phyloP scores from a whole-genome alignment of 176 grass and related monocot genomes.

The Eleusine coracana region DNA sequence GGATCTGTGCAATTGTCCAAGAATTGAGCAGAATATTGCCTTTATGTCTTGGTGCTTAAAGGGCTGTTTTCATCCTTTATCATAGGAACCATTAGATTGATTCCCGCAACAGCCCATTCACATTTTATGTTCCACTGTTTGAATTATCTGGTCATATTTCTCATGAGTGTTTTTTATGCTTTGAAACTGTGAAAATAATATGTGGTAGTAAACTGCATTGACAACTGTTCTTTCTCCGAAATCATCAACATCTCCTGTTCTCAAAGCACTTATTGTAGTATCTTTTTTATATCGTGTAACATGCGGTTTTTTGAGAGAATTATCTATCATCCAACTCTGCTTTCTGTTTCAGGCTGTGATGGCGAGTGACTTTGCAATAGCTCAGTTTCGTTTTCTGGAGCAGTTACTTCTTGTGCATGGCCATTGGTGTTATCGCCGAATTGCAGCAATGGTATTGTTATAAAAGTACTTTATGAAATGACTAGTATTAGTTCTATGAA shows the following conservation, averaged over 20 bases:
- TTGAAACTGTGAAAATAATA: conserved; percentile 9
- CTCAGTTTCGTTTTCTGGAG: conserved; percentile 87
- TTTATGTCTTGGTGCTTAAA: neutral
- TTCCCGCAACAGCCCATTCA: neutral
- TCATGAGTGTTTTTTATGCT: neutral
- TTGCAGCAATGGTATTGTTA: conserved; percentile 45
- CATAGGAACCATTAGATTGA: neutral
- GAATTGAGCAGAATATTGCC: neutral
- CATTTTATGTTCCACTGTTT: neutral
- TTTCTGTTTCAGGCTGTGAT: conserved; percentile 80
- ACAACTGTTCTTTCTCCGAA: neutral
- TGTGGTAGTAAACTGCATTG: neutral
- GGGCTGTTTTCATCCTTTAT: neutral
- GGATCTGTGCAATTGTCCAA: conserved; percentile 1
- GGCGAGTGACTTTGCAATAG: conserved; percentile 90
- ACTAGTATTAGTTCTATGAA: neutral
- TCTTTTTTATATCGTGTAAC: conserved; percentile 5
- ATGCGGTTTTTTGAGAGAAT: neutral
- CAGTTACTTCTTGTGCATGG: conserved; percentile 89
- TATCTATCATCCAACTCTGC: conserved; percentile 12
- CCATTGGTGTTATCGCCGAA: conserved; percentile 96
- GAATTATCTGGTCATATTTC: neutral
- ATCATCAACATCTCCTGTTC: neutral
- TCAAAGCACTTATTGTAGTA: neutral
- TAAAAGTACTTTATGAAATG: neutral